A percentile compares a stretch with the other conserved stretches of the same genome.
These are phyloP conservation scores for Magnusiomyces sp. DNA, from an alignment of 1,139 yeast genomes.

Conservation along the genomic window DNA sequence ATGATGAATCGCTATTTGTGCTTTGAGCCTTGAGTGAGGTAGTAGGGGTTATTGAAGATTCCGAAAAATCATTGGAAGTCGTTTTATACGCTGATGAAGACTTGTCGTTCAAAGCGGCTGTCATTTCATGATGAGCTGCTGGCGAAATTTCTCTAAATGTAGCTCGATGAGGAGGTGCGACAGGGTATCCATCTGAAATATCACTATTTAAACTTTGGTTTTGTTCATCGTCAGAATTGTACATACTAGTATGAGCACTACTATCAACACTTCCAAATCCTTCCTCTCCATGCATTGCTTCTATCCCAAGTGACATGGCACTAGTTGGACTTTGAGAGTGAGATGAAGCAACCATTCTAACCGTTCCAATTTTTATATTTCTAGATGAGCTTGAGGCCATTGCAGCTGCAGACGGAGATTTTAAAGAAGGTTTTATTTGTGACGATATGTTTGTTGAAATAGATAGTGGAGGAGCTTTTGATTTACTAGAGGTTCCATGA, in stretches of 20 bases:
- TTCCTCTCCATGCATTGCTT: conserved; percentile 5
- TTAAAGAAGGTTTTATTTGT: background rate
- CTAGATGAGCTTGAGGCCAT: conserved; percentile 6
- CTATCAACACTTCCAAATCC: conserved; percentile 1
- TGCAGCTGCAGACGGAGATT: conserved; percentile 13
- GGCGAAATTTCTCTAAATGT: background rate
- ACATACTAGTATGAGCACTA: background rate
- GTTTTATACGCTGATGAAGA: too few species aligned
- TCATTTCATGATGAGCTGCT: too few species aligned
- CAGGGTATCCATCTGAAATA: background rate
- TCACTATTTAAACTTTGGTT: background rate
- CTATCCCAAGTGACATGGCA: background rate
- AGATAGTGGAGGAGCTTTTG: too few species aligned
- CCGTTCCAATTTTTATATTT: conserved; percentile 10
- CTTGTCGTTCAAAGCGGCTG: too few species aligned
- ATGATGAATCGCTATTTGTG: conserved; percentile 10
- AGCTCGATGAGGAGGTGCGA: background rate
- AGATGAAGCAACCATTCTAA: conserved; percentile 9
- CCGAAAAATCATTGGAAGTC: too few species aligned
- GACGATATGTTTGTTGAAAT: too few species aligned
- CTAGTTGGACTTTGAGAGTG: background rate
- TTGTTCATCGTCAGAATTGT: background rate
- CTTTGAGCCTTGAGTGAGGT: background rate
- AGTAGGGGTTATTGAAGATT: too few species aligned
- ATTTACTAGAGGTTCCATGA: too few species aligned